Evolutionary conservation across 352 stramenopile genomes (phyloP).

Genomic region (Aphanomyces euteiches): DNA sequence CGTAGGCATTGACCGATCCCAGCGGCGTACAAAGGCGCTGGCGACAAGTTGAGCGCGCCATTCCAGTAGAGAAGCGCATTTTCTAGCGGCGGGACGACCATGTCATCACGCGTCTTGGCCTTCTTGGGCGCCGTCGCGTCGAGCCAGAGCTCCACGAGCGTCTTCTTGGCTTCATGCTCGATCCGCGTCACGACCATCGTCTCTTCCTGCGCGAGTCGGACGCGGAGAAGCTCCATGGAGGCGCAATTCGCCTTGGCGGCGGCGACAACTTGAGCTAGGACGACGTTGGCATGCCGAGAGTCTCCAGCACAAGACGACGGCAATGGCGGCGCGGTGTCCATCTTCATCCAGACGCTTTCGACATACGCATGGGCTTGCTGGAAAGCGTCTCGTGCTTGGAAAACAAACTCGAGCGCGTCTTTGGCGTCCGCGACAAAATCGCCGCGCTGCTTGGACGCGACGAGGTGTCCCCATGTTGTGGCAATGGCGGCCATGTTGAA

Average conservation of each 20-base stretch:
- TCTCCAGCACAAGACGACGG: not conserved
- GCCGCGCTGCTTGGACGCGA: not conserved
- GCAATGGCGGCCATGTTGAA: constrained; percentile 15
- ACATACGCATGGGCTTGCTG: constrained; percentile 12
- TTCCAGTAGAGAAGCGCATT: constrained; percentile 25
- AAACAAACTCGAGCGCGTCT: not conserved
- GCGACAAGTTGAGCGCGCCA: not conserved
- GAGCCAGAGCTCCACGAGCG: constrained; percentile 71
- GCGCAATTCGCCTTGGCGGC: constrained; percentile 7
- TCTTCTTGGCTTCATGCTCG: constrained; percentile 44
- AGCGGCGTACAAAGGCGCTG: not conserved
- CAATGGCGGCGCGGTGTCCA: not conserved
- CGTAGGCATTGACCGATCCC: constrained; percentile 21
- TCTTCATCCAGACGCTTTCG: constrained; percentile 6
- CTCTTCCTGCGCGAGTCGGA: not conserved
- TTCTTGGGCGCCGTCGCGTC: constrained; percentile 39
- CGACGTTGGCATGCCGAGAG: not conserved
- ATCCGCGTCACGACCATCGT: constrained; percentile 30
- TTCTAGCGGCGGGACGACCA: constrained; percentile 17
- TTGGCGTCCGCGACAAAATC: not conserved
- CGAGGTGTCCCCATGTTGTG: not conserved
- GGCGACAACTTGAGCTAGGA: not conserved
- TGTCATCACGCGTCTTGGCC: constrained; percentile 20
- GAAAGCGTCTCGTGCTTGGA: constrained; percentile 2
- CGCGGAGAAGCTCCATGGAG: not conserved